Conservation (phyloP, 345 rosid species). For the Microcos paniculata region DNA sequence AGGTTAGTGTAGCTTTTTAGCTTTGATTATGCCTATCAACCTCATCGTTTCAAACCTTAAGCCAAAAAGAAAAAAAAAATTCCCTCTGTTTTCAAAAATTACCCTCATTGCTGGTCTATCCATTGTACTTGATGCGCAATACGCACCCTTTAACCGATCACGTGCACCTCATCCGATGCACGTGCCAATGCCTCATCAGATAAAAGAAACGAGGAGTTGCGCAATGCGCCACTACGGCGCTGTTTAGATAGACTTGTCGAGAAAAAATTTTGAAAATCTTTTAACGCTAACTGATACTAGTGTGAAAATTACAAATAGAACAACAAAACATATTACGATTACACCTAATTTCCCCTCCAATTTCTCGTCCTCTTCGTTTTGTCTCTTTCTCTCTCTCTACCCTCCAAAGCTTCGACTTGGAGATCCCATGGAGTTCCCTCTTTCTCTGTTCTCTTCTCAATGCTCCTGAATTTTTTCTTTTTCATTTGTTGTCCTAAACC, state of each 20-base stretch:
- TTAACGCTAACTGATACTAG: background rate
- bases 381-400: conserved; percentile 27
- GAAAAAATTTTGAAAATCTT: background rate
- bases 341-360: conserved; percentile 30
- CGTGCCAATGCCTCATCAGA: background rate
- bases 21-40: too few species aligned
- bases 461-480: background rate
- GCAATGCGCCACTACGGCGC: background rate
- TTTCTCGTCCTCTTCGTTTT: conserved; percentile 22
- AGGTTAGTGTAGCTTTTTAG: too few species aligned
- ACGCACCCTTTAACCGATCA: background rate
- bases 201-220: background rate
- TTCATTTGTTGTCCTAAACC: background rate
- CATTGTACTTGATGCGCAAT: background rate
- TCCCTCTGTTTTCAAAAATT: background rate
- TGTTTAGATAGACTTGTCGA: background rate
- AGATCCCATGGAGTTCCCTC: conserved; percentile 15
- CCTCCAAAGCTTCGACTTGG: conserved; percentile 26
- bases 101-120: background rate
- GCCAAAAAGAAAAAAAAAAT: background rate
- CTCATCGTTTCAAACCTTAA: background rate
- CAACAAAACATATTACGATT: background rate
- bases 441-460: conserved; percentile 10
- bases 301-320: background rate
- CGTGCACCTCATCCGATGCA: background rate